A percentile compares a stretch with the other conserved stretches of the same genome.
phyloP scores from a whole-genome alignment of 768 basidiomycete genomes.

The Clitopilus passeckerianus region DNA sequence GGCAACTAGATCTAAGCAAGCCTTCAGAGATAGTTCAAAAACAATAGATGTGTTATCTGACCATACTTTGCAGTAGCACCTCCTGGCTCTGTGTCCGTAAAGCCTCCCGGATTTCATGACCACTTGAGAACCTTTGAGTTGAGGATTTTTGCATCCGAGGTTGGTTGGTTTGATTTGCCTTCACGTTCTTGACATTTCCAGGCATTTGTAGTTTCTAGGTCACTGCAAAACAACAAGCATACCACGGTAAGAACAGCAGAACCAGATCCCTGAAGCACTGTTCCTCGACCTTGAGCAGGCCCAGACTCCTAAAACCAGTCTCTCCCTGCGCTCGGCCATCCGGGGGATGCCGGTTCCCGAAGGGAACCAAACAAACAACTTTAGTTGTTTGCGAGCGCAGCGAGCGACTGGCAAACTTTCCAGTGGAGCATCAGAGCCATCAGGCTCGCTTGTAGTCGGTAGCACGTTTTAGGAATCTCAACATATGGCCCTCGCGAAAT shows the following conservation, averaged over 20 bases:
- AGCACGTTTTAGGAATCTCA: no score
- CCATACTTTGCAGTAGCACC: constrained; percentile 24
- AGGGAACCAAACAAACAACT: background rate
- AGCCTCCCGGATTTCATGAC: constrained; percentile 26
- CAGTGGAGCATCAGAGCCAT: background rate
- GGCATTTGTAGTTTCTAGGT: background rate
- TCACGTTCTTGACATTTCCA: background rate
- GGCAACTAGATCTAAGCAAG: constrained; percentile 35
- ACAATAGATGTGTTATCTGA: background rate
- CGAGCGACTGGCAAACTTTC: background rate
- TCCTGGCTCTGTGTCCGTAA: constrained; percentile 28
- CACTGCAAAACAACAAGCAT: no score
- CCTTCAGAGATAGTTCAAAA: constrained; percentile 6
- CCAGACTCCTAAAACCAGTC: background rate
- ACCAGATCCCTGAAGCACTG: no score
- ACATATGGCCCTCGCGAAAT: no score
- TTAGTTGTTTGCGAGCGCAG: background rate
- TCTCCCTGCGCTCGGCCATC: background rate
- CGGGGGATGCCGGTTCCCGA: background rate
- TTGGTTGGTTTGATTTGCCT: background rate
- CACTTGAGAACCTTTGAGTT: constrained; percentile 12
- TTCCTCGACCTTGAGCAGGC: background rate
- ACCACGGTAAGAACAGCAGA: no score
- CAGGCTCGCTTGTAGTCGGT: no score
- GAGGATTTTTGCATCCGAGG: background rate